Evolutionary conservation across 306 rosid species (phyloP), one percentile per base, ranked within the genome.

Genomic region (Cicer arietinum): DNA sequence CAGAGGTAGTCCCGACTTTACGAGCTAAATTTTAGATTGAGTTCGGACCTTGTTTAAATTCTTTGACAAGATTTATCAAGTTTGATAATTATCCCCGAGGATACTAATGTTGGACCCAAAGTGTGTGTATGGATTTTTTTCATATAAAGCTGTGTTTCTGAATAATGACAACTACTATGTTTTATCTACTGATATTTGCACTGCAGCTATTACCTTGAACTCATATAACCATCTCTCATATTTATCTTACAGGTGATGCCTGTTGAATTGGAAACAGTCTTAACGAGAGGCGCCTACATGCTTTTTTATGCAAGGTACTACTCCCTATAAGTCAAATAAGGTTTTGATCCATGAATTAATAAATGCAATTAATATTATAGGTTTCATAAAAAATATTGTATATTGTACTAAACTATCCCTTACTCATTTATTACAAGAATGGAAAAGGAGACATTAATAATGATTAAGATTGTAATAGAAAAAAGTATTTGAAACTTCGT

Each of bases 261-360:
- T 8, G 90, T 83, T 73, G 98, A 85, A 54, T 85, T 89, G 80
- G 90, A 91, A 42, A 89, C 73, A 25, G 98, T 91, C 63, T 80
- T 90, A 82, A 81, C 76, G 9, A 85, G 85, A 83, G 93, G 93
- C 39, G 98, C 98, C 0, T 93, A 93, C 89, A 88, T 93, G 92
- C 98, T 93, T 78, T 84, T 93, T 35, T 93, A 93, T 80, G 89
- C 98, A 14, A 89, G 97, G 98, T 93, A 82, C 35, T 30, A 30
- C 35, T 30, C 4, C 5, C 5, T 30, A 30, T 30, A 30, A 30
- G 35, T 30, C 35, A 5, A 30, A 3, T 30, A 30, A 30, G 5
- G 35, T 30, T 30, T 30, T 30, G 5, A 30, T 30, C 5, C 35
- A 30, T 30, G 35, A 30, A 30, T 30, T 30, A 30, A 30, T 5